Evolutionary conservation across 2,329 filamentous ascomycete genomes (phyloP), one percentile per base, ranked within the genome.

Genomic region (Cytospora mali): DNA sequence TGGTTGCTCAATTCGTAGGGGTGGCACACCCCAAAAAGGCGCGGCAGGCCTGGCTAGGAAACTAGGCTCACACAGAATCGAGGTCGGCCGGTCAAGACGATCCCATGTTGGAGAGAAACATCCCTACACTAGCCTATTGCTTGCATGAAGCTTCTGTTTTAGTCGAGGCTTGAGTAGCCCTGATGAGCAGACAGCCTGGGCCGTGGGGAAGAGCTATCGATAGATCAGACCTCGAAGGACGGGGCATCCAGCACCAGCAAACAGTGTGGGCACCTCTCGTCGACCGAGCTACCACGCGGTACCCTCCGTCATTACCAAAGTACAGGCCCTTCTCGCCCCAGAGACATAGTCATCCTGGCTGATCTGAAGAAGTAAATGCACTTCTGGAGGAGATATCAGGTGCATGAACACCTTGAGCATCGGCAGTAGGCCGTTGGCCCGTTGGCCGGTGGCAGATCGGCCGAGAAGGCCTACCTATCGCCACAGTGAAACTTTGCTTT

Each of bases 81-180:
- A 61, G 57, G 46, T 55, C 55, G 62, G 53, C 42, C 62, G 39
- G 52, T 56, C 62, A n/a, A 64, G 56, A 55, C 50, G 59, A 61
- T 61, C 59, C n/a, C 54, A 50, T 54, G 60, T 55, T 59, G 54
- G 52, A 52, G 59, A 55, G 60, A 65, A 62, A 62, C 63, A 65
- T 62, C 60, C 60, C 60, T 65, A 59, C 63, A 58, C 63, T 60
- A 62, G 55, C 63, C 63, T 65, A 65, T 65, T 65, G 63, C 55
- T 62, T 62, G 63, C 63, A 65, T 65, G 63, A 65, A 62, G 60
- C 59, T 54, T 62, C 55, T 65, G 63, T 65, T 65, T 62, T 62
- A 65, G 55, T 53, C 57, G 63, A 52, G 58, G 53, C 58, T 54
- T 48, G 39, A n/a, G 46, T 31, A 33, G 29, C 53, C 60, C 27